Evolutionary conservation across 345 rosid genomes (phyloP), one percentile per base, ranked within the genome.

Genomic region (Nasturtium officinale): DNA sequence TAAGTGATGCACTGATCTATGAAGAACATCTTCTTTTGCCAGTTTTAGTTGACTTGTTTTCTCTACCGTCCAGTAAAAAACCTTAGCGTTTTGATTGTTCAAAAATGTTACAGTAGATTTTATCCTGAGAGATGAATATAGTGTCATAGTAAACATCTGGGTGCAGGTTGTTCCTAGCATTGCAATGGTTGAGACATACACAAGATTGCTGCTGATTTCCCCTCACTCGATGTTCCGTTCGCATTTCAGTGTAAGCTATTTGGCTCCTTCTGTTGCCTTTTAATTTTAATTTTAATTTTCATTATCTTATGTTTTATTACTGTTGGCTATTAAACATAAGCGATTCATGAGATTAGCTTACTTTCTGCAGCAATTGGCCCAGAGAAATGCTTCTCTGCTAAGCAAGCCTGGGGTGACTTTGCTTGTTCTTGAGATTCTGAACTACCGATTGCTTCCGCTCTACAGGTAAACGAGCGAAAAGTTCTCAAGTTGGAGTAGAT

Each of bases 101-200:
- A 48, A 46, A 55, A 40, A 15, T 40, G 69, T 29, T 63, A 13
- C 5, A 40, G 25, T 30, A 20, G 32, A 43, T 54, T 30, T 46
- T 10, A 30, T 59, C 29, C 48, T 50, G 60, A 37, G 67, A 18
- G 15, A 69, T 63, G 38, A 77, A 21, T 15, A 48, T 70, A 47
- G 16, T 69, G 59, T 68, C 40, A 61, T n/a, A n/a, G 23, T 65
- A 43, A 69, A 62, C 68, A 66, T 70, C 68, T 72, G 28, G 61
- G 20, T 81, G 85, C 87, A 95, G 99, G 96, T 79, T 82, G 87
- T 95, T 78, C 96, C 99, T 48, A 95, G 92, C 84, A 89, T 95
- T 71, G 98, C 99, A 65, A 91, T 95, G 96, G 99, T 87, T 77
- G 99, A 95, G 84, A 95, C 98, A 58, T 95, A 95, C 82, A 85